phyloP scores from a whole-genome alignment of 2,329 filamentous ascomycete species.

The Alternaria sp. region DNA sequence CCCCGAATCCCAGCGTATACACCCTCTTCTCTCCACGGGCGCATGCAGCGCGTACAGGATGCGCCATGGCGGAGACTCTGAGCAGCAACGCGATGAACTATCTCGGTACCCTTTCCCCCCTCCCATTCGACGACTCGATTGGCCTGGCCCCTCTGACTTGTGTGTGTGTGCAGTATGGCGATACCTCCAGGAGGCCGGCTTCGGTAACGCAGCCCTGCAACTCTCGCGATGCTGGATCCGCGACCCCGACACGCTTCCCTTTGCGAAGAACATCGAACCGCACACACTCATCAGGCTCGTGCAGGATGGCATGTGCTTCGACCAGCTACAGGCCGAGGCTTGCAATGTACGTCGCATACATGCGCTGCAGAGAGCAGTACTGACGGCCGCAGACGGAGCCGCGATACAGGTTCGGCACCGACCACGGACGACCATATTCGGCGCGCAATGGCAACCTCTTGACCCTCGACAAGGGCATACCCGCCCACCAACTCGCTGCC shows the following conservation, averaged over 20 bases:
- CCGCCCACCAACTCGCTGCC: constrained; percentile 45
- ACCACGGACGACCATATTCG: constrained; percentile 52
- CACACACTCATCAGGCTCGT: constrained; percentile 68
- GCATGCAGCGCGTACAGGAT: constrained; percentile 37
- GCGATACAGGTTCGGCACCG: constrained; percentile 49
- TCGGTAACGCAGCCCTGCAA: constrained; percentile 66
- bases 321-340: constrained; percentile 52
- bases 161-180: constrained; percentile 62
- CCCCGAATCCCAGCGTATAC: neutral
- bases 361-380: constrained; percentile 1
- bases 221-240: constrained; percentile 70
- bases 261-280: constrained; percentile 66
- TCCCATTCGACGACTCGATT: constrained; percentile 4
- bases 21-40: neutral
- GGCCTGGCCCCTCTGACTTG: constrained; percentile 20
- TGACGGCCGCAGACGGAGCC: constrained; percentile 41
- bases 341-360: constrained; percentile 37
- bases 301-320: constrained; percentile 67
- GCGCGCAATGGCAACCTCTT: constrained; percentile 48
- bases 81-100: constrained; percentile 73
- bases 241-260: constrained; percentile 68
- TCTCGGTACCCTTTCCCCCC: constrained; percentile 48
- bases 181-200: constrained; percentile 58
- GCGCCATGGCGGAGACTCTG: constrained; percentile 56
- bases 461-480: constrained; percentile 48